Base-by-base conservation (phyloP, 2,329 filamentous ascomycete genomes). In the Fusarium sp. region DNA sequence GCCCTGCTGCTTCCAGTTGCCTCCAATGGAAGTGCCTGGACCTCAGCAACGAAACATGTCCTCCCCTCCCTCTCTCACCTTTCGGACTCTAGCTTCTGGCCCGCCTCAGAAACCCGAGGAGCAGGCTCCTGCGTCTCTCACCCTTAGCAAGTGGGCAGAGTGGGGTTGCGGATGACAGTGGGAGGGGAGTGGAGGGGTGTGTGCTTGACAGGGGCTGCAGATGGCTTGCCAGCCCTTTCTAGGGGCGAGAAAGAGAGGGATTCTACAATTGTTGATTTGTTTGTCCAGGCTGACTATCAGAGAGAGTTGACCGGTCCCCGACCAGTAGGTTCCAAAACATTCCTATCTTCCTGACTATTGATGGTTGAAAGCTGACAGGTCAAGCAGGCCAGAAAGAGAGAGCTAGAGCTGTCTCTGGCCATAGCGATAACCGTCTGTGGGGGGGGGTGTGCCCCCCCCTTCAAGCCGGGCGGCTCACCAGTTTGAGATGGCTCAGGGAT, bases 131-230 rank as follows among this genome's bases (percentile, higher is more conserved):
- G 36, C 57, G 45, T 56, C 67, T 25, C 33, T 42, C 66, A 61
- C 40, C 54, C 60, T 47, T 65, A 66, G 64, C 54, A 67, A 42
- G 69, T 70, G 69, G 68, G 68, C 65, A 66, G 57, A 71, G 76
- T 77, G 76, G 75, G 72, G 76, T 73, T 65, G 61, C 68, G 74
- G 70, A 77, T 78, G 75, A 76, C 71, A 69, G 69, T 73, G 54
- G 74, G 71, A 63, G 60, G 68, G 65, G 63, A 65, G 57, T 65
- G 38, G 45, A 66, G 74, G 74, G 47, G 74, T 73, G 57, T 66
- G 57, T 42, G 42, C 52, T 47, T 63, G 58, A 57, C 61, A 65
- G 66, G 62, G 65, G 52, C 47, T 52, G 47, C 47, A 52, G 47
- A n/a, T 31, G 47, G 47, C 47, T 50, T 66, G 54, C 27, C 36